These are phyloP conservation scores for Colletotrichum horii DNA, from an alignment of 2,329 filamentous ascomycete genomes.

Conservation along the genomic window DNA sequence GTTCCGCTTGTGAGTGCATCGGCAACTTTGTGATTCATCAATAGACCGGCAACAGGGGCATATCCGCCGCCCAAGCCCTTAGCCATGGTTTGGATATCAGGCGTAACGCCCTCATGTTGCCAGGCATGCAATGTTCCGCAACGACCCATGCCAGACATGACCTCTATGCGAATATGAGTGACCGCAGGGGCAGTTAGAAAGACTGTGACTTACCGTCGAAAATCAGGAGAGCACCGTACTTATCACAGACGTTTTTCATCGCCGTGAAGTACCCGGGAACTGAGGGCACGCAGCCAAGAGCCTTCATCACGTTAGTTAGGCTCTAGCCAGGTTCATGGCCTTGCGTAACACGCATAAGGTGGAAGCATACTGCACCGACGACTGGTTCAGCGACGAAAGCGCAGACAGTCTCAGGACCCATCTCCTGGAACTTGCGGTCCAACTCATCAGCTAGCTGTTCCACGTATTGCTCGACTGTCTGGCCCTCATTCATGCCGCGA, in stretches of 20 bases:
- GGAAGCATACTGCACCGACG: conserved; percentile 68
- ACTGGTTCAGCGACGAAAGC: conserved; percentile 69
- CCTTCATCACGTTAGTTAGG: conserved; percentile 40
- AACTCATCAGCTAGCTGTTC: conserved; percentile 66
- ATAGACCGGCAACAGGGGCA: conserved; percentile 56
- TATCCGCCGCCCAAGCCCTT: conserved; percentile 65
- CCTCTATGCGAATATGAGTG: conserved; percentile 32
- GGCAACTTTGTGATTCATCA: conserved; percentile 55
- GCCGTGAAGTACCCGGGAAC: conserved; percentile 64
- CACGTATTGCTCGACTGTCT: conserved; percentile 59
- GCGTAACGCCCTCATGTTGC: conserved; percentile 35
- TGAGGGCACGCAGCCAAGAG: conserved; percentile 72
- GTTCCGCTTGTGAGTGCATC: conserved; percentile 53
- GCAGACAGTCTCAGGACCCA: conserved; percentile 70
- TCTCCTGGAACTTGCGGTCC: conserved; percentile 66
- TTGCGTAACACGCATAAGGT: too few relatives aligned
- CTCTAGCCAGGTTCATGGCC: too few relatives aligned
- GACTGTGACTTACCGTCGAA: conserved; percentile 52
- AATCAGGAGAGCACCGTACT: conserved; percentile 76
- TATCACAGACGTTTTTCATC: conserved; percentile 71
- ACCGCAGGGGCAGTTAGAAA: background rate
- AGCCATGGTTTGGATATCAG: conserved; percentile 64
- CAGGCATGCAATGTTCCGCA: conserved; percentile 8
- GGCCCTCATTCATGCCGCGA: conserved; percentile 53
- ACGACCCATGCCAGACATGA: conserved; percentile 18